Evolutionary conservation across 2,329 filamentous ascomycete genomes (phyloP), one percentile per base, ranked within the genome.

Genomic region (Trichoderma afroharzianum): DNA sequence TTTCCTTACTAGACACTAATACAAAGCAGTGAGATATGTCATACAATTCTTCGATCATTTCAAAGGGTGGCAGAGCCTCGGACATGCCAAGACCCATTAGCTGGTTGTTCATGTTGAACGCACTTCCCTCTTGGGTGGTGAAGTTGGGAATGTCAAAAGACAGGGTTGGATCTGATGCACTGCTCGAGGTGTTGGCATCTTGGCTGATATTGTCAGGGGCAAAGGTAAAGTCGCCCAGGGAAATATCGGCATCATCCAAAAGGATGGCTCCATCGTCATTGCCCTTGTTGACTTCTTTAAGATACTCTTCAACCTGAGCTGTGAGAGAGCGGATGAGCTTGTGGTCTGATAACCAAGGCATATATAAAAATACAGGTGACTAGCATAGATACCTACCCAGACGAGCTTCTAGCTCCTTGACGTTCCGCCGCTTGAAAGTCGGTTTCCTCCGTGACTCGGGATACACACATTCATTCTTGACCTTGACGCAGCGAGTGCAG

Each of bases 381-480:
- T 50, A 58, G 30, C 18, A 58, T 33, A 28, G 66, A n/a, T 26
- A 53, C 84, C 75, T 88, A 96, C 93, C 92, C 79, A 98, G 84
- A 78, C 95, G 88, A 74, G 93, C 93, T 81, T 98, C 95, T 71
- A 98, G 84, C 79, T 96, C 92, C 83, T 93, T 96, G 73, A 97
- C 95, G 81, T 97, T 97, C 75, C 93, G 91, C 77, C 94, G 87
- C 84, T 97, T 97, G 24, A 93, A 92, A 5, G 93, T 92, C 70
- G 93, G 93, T 83, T 97, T 97, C 82, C 93, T 91, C 78, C 94
- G 88, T 70, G 94, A 92, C 82, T 97, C 93, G 73, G 97, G 95
- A 80, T 97, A 98, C 70, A 92, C 87, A 81, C 95, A 98, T 68
- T 93, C 91, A 79, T 91, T 90, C 67, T 90, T 88, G 61, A 95